These are phyloP conservation scores for Guyanaporus albipodus DNA, from an alignment of 768 basidiomycete genomes.

Conservation along the genomic window DNA sequence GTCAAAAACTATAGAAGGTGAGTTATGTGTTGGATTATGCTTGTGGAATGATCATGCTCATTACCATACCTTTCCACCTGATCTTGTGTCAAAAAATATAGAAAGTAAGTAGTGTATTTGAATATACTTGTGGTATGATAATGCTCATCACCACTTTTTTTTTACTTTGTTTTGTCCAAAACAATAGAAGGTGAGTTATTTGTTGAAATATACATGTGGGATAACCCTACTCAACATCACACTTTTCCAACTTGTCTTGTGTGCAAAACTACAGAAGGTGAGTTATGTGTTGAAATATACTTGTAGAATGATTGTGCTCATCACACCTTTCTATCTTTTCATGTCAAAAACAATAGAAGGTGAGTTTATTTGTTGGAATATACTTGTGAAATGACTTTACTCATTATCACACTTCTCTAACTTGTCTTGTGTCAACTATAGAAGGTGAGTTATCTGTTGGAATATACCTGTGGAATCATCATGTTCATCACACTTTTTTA, in stretches of 20 bases:
- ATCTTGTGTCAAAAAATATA: neutral
- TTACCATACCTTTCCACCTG: neutral
- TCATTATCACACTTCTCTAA: neutral
- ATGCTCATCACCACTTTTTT: too few relatives aligned
- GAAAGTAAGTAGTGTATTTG: too few relatives aligned
- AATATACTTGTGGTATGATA: too few relatives aligned
- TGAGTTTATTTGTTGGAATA: neutral
- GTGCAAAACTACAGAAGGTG: too few relatives aligned
- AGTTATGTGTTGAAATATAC: neutral
- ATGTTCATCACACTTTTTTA: too few relatives aligned
- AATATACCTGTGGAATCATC: too few relatives aligned
- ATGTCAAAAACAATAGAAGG: neutral
- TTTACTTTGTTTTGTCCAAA: too few relatives aligned
- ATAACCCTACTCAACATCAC: too few relatives aligned
- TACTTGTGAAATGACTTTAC: neutral
- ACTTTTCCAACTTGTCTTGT: too few relatives aligned
- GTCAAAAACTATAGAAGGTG: neutral
- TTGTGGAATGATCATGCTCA: neutral
- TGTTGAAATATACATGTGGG: too few relatives aligned
- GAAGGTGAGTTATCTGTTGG: too few relatives aligned
- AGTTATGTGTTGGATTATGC: neutral
- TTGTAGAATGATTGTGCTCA: neutral
- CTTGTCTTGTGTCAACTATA: neutral
- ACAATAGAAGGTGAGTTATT: too few relatives aligned
- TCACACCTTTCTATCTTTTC: neutral